Evolutionary conservation across 2,329 filamentous ascomycete genomes (phyloP).

Genomic region (Rhexocercosporidium sp.): DNA sequence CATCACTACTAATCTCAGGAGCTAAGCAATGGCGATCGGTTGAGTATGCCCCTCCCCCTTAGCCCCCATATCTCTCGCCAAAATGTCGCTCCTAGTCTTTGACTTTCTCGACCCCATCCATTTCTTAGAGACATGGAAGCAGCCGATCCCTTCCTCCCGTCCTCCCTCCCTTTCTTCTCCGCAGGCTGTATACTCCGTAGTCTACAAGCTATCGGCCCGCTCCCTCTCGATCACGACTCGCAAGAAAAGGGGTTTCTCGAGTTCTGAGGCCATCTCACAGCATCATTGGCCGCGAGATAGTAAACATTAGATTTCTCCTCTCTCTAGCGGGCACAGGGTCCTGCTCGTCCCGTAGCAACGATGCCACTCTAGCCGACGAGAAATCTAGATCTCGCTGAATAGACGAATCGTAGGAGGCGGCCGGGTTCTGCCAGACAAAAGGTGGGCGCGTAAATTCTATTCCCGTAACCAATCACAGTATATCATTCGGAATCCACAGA

Average conservation of each 20-base stretch:
- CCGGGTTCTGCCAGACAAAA: slow-evolving; percentile 17
- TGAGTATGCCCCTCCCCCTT: background rate
- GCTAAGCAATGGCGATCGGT: background rate
- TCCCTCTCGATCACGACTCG: slow-evolving; percentile 6
- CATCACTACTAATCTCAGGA: background rate
- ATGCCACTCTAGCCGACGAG: slow-evolving; percentile 13
- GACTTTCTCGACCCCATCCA: background rate
- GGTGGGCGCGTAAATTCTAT: slow-evolving; percentile 36
- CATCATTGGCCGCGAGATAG: slow-evolving; percentile 24
- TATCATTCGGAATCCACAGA: background rate
- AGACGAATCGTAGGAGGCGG: slow-evolving; percentile 31
- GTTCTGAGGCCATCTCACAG: slow-evolving; percentile 14
- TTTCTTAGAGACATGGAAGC: slow-evolving; percentile 16
- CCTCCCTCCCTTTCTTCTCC: slow-evolving; percentile 11
- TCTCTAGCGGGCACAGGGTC: slow-evolving; percentile 14
- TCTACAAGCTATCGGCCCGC: slow-evolving; percentile 5
- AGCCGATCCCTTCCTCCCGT: slow-evolving; percentile 23
- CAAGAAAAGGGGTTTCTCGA: slow-evolving; percentile 16
- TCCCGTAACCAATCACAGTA: slow-evolving; percentile 30
- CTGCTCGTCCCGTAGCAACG: slow-evolving; percentile 25
- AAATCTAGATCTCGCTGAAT: slow-evolving; percentile 21
- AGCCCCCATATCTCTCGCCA: background rate
- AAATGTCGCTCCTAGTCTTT: background rate
- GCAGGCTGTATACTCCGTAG: slow-evolving; percentile 6
- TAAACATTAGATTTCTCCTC: slow-evolving; percentile 17